Evolutionary conservation across 495 filamentous ascomycete genomes (phyloP).

Genomic region (Xylaria curta): DNA sequence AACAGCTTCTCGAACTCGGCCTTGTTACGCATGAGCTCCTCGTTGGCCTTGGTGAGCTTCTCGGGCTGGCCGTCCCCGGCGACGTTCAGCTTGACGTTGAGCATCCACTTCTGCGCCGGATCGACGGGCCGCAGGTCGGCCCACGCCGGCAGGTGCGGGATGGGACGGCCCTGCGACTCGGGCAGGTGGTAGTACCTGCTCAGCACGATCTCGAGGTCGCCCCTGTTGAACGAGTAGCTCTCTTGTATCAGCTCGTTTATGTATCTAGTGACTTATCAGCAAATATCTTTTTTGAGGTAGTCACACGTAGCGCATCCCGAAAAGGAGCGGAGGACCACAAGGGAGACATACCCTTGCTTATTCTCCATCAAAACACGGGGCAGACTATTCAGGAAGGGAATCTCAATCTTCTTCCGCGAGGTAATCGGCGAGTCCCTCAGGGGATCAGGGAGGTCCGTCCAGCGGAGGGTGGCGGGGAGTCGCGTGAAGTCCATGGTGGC

Average conservation of each 20-base stretch:
- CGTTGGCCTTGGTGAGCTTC: constrained; percentile 48
- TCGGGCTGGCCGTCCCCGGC: constrained; percentile 49
- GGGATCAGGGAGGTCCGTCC: constrained; percentile 54
- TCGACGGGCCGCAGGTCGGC: constrained; percentile 37
- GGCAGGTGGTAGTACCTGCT: constrained; percentile 40
- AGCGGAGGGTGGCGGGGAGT: constrained; percentile 42
- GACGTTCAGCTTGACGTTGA: constrained; percentile 49
- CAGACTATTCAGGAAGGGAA: constrained; percentile 39
- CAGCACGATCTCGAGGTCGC: constrained; percentile 50
- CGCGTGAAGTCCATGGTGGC: constrained; percentile 34
- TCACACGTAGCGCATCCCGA: no score
- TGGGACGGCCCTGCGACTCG: constrained; percentile 28
- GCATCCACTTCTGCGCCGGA: constrained; percentile 45
- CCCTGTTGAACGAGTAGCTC: constrained; percentile 49
- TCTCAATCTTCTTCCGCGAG: constrained; percentile 50
- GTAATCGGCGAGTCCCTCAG: constrained; percentile 41
- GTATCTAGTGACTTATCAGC: constrained; percentile 34
- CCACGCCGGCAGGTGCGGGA: constrained; percentile 31
- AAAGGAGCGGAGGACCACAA: not conserved
- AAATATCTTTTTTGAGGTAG: no score
- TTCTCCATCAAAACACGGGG: constrained; percentile 42
- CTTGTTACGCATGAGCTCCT: constrained; percentile 41
- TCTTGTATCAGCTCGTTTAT: constrained; percentile 51
- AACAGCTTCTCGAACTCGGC: constrained; percentile 49
- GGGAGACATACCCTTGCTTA: constrained; percentile 37